These are phyloP conservation scores for Kluyveromyces sp. DNA, from an alignment of 1,139 yeast species.

Conservation along the genomic window DNA sequence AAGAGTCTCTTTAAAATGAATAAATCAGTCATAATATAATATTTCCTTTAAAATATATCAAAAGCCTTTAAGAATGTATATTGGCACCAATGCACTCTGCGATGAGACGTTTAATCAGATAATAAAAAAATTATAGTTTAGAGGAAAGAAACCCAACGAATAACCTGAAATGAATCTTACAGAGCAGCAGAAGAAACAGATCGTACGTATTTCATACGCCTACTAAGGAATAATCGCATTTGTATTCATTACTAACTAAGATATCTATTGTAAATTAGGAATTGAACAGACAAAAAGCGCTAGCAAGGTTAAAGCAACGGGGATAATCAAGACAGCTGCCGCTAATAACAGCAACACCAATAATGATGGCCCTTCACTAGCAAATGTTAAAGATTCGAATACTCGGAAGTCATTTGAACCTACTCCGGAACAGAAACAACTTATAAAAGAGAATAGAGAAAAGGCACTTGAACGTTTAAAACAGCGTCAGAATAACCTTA, in stretches of 20 bases:
- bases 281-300: constrained; percentile 50
- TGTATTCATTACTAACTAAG: not conserved
- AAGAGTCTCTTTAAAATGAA: no score
- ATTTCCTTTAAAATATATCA: no score
- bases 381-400: not conserved
- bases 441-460: constrained; percentile 7
- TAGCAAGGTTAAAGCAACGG: constrained; percentile 42
- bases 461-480: constrained; percentile 5
- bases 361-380: not conserved
- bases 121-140: no score
- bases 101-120: no score
- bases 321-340: constrained; percentile 20
- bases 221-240: not conserved
- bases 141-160: no score
- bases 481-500: constrained; percentile 20
- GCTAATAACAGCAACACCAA: not conserved
- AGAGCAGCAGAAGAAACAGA: constrained; percentile 2
- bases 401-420: not conserved
- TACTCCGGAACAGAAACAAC: constrained; percentile 1
- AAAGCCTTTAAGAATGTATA: no score
- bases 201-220: not conserved
- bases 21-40: no score
- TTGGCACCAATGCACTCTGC: no score
- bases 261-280: constrained; percentile 29
- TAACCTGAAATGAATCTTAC: not conserved